phyloP scores from a whole-genome alignment of 2,329 filamentous ascomycete genomes.

The Aschersonia sp. region DNA sequence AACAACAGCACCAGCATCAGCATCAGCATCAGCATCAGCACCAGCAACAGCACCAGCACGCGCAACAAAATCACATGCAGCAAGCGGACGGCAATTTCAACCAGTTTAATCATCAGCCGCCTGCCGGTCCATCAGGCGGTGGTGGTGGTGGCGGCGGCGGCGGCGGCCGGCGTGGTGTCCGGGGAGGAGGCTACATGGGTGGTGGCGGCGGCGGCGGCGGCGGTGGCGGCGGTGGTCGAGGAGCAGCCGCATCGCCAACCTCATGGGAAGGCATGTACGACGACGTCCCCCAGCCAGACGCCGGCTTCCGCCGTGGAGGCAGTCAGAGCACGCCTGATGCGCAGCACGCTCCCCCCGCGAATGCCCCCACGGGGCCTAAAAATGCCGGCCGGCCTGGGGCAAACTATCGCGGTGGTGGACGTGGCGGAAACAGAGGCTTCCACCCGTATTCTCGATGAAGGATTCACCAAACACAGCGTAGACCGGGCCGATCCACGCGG shows the following conservation, averaged over 20 bases:
- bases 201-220: conserved; percentile 3
- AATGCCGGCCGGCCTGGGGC: conserved; percentile 84
- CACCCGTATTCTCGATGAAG: conserved; percentile 52
- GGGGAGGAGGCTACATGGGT: conserved; percentile 9
- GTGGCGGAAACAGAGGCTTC: conserved; percentile 60
- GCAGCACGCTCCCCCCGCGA: conserved; percentile 33
- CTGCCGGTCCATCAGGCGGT: conserved; percentile 11
- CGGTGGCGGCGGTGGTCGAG: conserved; percentile 16
- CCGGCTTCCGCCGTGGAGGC: conserved; percentile 26
- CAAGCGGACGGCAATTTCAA: conserved; percentile 1
- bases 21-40: conserved; percentile 26
- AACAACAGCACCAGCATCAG: conserved; percentile 27
- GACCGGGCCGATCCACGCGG: not conserved
- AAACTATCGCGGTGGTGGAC: conserved; percentile 83
- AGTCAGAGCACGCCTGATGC: conserved; percentile 24
- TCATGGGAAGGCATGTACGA: conserved; percentile 99
- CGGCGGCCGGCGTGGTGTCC: conserved; percentile 6
- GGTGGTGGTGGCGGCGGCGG: not conserved
- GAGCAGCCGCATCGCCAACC: conserved; percentile 33
- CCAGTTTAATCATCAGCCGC: conserved; percentile 34
- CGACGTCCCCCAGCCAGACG: conserved; percentile 73
- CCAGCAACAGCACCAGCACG: conserved; percentile 16
- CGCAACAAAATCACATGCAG: conserved; percentile 9
- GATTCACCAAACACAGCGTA: not conserved
- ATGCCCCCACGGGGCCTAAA: conserved; percentile 83